A percentile compares a stretch with the other conserved stretches of the same genome.
These are phyloP conservation scores for Termitomyces sp. DNA, from an alignment of 768 basidiomycete genomes.

Conservation along the genomic window DNA sequence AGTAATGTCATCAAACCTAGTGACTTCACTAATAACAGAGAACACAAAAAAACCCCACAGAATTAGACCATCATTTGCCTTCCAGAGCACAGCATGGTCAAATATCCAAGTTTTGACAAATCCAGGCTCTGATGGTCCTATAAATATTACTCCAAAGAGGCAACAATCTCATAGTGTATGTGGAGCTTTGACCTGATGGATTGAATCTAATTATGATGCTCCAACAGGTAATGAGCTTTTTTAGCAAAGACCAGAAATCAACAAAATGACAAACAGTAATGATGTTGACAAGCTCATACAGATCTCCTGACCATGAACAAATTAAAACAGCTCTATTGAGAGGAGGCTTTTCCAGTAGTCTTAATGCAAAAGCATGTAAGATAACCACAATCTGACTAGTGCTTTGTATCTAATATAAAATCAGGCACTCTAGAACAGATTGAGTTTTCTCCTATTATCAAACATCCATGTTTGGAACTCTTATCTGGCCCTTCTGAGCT, in stretches of 20 bases:
- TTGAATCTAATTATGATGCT: no score
- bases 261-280: background rate
- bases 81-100: background rate
- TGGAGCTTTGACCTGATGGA: background rate
- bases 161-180: background rate
- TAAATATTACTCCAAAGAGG: background rate
- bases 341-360: background rate
- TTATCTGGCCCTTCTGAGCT: background rate
- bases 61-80: no score
- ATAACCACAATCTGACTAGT: no score
- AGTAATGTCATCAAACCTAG: background rate
- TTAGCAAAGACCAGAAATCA: background rate
- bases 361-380: background rate
- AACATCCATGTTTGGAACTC: background rate
- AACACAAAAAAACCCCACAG: no score
- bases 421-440: background rate
- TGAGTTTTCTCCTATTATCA: background rate
- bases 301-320: background rate
- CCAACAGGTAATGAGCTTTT: background rate
- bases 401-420: background rate
- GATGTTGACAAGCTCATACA: background rate
- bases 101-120: background rate
- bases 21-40: no score
- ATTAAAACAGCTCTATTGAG: background rate
- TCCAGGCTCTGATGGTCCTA: no score